A percentile compares a stretch with the other conserved stretches of the same genome.
phyloP scores from a whole-genome alignment of 148 eudicot genomes.

The Silene latifolia region DNA sequence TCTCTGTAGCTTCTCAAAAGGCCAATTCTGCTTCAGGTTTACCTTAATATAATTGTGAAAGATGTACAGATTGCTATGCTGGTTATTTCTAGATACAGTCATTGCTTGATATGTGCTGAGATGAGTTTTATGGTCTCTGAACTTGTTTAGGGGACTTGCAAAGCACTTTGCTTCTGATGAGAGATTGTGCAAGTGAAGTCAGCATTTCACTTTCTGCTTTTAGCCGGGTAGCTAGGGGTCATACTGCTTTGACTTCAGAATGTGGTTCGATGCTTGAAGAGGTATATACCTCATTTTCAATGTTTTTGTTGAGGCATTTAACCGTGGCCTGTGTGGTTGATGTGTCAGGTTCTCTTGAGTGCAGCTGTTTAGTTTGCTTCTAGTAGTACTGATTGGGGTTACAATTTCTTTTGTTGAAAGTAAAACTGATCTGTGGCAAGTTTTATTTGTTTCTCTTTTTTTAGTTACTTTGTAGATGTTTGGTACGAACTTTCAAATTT shows the following conservation, averaged over 20 bases:
- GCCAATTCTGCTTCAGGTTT: slow-evolving; percentile 90
- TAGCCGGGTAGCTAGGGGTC: slow-evolving; percentile 54
- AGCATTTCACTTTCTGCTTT: slow-evolving; percentile 71
- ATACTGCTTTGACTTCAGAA: slow-evolving; percentile 89
- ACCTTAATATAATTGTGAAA: not conserved
- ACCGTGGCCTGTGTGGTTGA: slow-evolving; percentile 4
- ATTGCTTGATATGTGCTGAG: slow-evolving; percentile 8
- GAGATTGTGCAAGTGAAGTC: slow-evolving; percentile 82
- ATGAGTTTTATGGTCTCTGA: slow-evolving; percentile 13
- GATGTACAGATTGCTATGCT: not conserved
- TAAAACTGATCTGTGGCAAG: not conserved
- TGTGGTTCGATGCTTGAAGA: slow-evolving; percentile 99
- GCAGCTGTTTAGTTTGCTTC: slow-evolving; percentile 5
- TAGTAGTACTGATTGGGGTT: not conserved
- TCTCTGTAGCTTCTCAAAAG: slow-evolving; percentile 63
- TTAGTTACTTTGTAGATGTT: not conserved
- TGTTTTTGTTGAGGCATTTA: not conserved
- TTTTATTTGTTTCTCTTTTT: not conserved
- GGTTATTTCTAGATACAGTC: not conserved
- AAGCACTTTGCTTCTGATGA: slow-evolving; percentile 81
- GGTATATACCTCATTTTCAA: slow-evolving; percentile 34
- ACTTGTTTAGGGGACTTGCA: slow-evolving; percentile 74
- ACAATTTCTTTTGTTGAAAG: not conserved
- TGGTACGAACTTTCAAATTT: not conserved
- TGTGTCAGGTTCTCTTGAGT: not conserved